A percentile compares a stretch with the other conserved stretches of the same genome.
Evolutionary conservation across 495 filamentous ascomycete genomes (phyloP).

Genomic region (Aspergillus ellipticus): DNA sequence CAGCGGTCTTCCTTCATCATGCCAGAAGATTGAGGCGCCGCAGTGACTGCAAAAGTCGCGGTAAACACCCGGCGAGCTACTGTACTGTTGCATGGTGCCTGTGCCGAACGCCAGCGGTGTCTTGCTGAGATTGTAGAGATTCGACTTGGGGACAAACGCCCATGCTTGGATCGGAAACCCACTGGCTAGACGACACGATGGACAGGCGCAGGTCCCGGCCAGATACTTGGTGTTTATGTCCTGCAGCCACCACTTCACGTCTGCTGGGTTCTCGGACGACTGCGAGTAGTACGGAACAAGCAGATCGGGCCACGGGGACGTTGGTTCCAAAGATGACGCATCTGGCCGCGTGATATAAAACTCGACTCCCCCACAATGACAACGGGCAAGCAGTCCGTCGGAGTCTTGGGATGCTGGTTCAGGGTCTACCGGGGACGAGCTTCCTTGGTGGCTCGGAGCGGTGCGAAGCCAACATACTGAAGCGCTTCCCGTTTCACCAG

Average conservation of each 20-base stretch:
- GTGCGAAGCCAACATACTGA: constrained; percentile 19
- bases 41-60: constrained; percentile 64
- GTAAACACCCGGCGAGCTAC: constrained; percentile 49
- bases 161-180: constrained; percentile 68
- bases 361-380: constrained; percentile 42
- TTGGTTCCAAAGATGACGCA: constrained; percentile 32
- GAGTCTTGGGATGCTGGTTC: constrained; percentile 3
- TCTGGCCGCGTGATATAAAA: constrained; percentile 44
- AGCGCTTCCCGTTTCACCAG: constrained; percentile 8
- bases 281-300: constrained; percentile 45
- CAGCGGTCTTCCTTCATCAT: constrained; percentile 49
- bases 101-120: constrained; percentile 39
- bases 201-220: constrained; percentile 63
- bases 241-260: constrained; percentile 54
- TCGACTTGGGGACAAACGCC: constrained; percentile 61
- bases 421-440: not conserved
- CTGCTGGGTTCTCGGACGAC: constrained; percentile 34
- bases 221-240: constrained; percentile 48
- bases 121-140: constrained; percentile 47
- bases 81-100: constrained; percentile 50
- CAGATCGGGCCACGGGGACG: constrained; percentile 52
- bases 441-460: constrained; percentile 18
- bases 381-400: constrained; percentile 29
- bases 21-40: constrained; percentile 67
- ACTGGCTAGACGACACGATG: constrained; percentile 55